Conservation (phyloP, 306 rosid species). For the Cyclanthera cordifolia region DNA sequence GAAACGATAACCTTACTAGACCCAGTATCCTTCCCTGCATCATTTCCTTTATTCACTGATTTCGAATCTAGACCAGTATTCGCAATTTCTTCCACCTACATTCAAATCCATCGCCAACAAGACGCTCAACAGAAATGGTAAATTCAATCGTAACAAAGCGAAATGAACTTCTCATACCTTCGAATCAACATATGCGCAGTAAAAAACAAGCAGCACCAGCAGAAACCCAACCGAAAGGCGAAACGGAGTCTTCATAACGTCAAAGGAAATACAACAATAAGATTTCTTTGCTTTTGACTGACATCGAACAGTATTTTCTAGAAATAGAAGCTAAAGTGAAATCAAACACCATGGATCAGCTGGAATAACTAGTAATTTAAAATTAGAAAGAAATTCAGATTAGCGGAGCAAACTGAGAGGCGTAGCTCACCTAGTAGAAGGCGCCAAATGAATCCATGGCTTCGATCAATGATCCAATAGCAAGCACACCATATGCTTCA, state of each 20-base stretch:
- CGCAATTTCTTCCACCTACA: conserved; percentile 23
- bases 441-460: not conserved
- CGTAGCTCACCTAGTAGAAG: not conserved
- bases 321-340: not conserved
- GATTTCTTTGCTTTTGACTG: not conserved
- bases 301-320: not conserved
- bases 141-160: not conserved
- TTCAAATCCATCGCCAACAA: conserved; percentile 10
- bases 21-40: conserved; percentile 5
- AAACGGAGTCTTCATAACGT: conserved; percentile 26
- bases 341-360: not conserved
- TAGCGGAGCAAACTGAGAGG: not conserved
- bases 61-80: conserved; percentile 8
- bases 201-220: conserved; percentile 17
- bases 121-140: not conserved
- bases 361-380: not conserved
- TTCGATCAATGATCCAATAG: not conserved
- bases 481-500: not conserved
- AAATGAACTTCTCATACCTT: conserved; percentile 18
- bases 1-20: conserved; percentile 10
- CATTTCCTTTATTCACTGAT: not conserved
- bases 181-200: conserved; percentile 21
- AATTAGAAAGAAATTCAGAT: not conserved
- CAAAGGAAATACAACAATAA: not conserved
- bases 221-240: conserved; percentile 27